Evolutionary conservation across 2,329 filamentous ascomycete species (phyloP).

Genomic region (Metarhizium guizhouense): DNA sequence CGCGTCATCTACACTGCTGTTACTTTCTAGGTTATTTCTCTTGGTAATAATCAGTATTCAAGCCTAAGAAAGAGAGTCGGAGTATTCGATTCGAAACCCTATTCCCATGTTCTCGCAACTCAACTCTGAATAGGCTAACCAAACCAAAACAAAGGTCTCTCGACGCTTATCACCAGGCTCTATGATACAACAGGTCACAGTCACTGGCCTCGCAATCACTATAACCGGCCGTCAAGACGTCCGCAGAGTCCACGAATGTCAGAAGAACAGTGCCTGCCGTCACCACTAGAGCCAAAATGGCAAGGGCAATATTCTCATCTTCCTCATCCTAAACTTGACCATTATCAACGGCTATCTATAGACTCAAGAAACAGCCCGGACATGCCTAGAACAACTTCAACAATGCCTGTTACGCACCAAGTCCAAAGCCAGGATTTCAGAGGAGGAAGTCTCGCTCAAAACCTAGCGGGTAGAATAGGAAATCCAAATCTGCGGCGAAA

Average conservation of each 20-base stretch:
- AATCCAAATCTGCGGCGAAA: neutral
- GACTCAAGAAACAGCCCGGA: conserved; percentile 13
- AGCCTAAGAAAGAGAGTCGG: too few relatives aligned
- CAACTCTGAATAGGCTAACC: neutral
- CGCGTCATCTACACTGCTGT: neutral
- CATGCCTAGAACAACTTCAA: neutral
- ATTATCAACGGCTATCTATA: conserved; percentile 36
- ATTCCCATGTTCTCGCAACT: neutral
- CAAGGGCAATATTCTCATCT: conserved; percentile 45
- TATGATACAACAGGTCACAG: conserved; percentile 34
- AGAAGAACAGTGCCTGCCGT: conserved; percentile 41
- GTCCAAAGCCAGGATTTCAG: neutral
- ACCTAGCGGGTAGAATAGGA: neutral
- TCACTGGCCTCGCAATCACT: conserved; percentile 46
- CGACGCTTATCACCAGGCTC: conserved; percentile 7
- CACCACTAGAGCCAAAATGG: conserved; percentile 48
- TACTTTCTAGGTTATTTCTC: neutral
- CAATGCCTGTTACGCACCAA: neutral
- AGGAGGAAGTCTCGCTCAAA: neutral
- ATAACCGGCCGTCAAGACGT: conserved; percentile 37
- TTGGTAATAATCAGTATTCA: too few relatives aligned
- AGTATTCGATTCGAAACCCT: too few relatives aligned
- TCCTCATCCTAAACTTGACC: conserved; percentile 33
- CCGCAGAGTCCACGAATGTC: conserved; percentile 46
- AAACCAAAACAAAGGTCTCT: neutral